Evolutionary conservation across 202 grass and related monocot species (phyloP).

Genomic region (Setaria viridis): DNA sequence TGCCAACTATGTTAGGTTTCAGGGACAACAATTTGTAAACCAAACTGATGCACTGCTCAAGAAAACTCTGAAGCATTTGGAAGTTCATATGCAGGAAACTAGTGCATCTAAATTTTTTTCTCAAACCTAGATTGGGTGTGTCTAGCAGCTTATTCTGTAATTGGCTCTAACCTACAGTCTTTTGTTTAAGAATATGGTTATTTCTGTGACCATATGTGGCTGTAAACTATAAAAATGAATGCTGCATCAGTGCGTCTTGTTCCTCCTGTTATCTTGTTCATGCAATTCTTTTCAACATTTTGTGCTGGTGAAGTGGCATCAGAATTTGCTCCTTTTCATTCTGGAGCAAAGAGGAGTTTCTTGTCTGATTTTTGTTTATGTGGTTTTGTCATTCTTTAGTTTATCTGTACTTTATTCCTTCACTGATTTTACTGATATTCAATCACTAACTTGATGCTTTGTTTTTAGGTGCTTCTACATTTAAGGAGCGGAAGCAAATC

Average conservation of each 20-base stretch:
- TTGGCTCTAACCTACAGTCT: neutral
- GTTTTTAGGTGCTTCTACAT: slow-evolving; percentile 75
- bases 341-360: neutral
- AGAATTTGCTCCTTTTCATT: neutral
- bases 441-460: neutral
- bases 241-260: neutral
- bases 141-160: neutral
- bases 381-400: slow-evolving; percentile 4
- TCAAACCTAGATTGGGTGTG: neutral
- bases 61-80: neutral
- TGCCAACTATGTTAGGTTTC: neutral
- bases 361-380: slow-evolving; percentile 13
- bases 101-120: slow-evolving; percentile 8
- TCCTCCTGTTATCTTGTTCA: slow-evolving; percentile 1
- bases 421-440: neutral
- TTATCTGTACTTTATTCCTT: neutral
- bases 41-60: neutral
- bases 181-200: neutral
- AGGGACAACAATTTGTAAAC: neutral
- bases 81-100: slow-evolving; percentile 1
- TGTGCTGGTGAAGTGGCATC: slow-evolving; percentile 14
- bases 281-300: neutral
- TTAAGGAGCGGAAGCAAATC: slow-evolving; percentile 77
- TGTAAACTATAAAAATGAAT: neutral
- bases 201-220: neutral